These are phyloP conservation scores for Phytopythium ostracodes DNA, from an alignment of 352 stramenopile species.

Conservation along the genomic window DNA sequence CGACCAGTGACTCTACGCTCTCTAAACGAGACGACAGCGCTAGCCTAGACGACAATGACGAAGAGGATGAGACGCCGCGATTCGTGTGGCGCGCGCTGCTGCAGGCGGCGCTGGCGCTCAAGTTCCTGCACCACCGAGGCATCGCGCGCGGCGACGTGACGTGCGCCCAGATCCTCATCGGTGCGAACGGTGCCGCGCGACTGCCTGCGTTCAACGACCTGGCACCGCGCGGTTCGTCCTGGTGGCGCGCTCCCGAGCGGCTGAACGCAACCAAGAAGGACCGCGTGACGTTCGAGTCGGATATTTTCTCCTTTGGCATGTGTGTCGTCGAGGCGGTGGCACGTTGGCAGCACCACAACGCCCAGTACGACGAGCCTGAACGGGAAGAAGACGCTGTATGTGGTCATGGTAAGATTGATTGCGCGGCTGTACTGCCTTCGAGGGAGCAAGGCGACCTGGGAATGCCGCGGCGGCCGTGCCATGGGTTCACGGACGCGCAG, in stretches of 20 bases:
- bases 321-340: conserved; percentile 8
- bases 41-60: background rate
- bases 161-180: conserved; percentile 20
- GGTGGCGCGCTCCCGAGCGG: conserved; percentile 8
- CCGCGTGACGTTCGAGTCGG: background rate
- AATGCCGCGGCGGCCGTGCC: background rate
- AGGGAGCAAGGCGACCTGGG: background rate
- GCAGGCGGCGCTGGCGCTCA: conserved; percentile 18
- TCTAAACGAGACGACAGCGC: background rate
- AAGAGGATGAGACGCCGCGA: background rate
- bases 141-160: conserved; percentile 18
- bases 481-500: background rate
- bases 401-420: background rate
- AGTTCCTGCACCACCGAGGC: conserved; percentile 15
- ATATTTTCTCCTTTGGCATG: conserved; percentile 12
- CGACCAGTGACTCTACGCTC: too few relatives aligned
- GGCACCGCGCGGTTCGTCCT: background rate
- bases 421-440: background rate
- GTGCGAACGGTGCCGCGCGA: conserved; percentile 10
- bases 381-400: background rate
- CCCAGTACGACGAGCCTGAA: background rate
- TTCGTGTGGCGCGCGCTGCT: conserved; percentile 16
- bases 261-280: background rate
- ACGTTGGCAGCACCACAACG: background rate
- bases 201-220: conserved; percentile 15